A percentile compares a stretch with the other conserved stretches of the same genome.
These are phyloP conservation scores for Boletales sp. DNA, from an alignment of 768 basidiomycete species.

Conservation along the genomic window DNA sequence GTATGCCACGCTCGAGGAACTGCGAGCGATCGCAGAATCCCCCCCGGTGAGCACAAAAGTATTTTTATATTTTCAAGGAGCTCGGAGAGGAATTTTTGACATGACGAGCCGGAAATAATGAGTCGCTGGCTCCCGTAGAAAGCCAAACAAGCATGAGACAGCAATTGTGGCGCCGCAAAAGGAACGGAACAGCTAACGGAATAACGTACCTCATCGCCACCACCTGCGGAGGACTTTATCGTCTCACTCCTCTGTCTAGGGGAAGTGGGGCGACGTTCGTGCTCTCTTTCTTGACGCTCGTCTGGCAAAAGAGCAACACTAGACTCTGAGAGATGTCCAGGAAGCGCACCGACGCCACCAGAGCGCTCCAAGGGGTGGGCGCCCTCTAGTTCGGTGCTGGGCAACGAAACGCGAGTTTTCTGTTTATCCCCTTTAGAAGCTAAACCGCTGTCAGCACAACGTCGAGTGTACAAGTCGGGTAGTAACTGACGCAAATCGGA, in stretches of 20 bases:
- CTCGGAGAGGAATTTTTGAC: background rate
- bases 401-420: slow-evolving; percentile 25
- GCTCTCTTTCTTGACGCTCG: slow-evolving; percentile 30
- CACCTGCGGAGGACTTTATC: slow-evolving; percentile 3
- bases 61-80: background rate
- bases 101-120: background rate
- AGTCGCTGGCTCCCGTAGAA: background rate
- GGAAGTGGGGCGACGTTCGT: background rate
- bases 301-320: slow-evolving; percentile 49
- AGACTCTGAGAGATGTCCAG: slow-evolving; percentile 42
- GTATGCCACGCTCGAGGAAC: background rate
- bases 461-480: background rate
- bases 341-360: slow-evolving; percentile 47
- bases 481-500: slow-evolving; percentile 12
- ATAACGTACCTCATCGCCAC: slow-evolving; percentile 13
- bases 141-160: background rate
- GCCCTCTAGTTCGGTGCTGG: slow-evolving; percentile 33
- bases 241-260: slow-evolving; percentile 18
- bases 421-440: slow-evolving; percentile 1
- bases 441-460: slow-evolving; percentile 9
- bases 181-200: background rate
- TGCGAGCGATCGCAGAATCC: background rate
- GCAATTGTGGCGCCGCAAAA: background rate
- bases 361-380: slow-evolving; percentile 29
- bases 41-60: background rate